Evolutionary conservation across 345 rosid species (phyloP).

Genomic region (Eucalyptus melliodora): DNA sequence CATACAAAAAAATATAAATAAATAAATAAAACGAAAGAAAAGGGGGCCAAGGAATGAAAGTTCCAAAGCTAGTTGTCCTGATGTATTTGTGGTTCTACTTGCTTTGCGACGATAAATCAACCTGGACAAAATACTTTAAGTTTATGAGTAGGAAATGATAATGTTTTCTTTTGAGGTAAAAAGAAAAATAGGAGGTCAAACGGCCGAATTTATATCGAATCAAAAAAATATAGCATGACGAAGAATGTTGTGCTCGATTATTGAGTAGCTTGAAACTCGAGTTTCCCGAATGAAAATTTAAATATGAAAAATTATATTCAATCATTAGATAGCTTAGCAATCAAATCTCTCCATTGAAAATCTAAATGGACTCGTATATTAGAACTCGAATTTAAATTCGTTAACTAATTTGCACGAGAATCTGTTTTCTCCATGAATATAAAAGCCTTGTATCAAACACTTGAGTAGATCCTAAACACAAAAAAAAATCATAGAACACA

Average conservation of each 20-base stretch:
- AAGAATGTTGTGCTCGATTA: too few species aligned
- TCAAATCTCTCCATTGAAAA: background rate
- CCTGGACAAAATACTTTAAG: background rate
- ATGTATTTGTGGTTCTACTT: background rate
- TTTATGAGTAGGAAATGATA: background rate
- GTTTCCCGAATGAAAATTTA: too few species aligned
- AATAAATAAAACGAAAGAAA: background rate
- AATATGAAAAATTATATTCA: background rate
- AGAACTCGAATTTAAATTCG: too few species aligned
- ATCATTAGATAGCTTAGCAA: background rate
- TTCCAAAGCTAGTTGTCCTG: background rate
- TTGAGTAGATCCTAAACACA: background rate
- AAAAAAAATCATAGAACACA: background rate
- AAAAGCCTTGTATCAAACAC: background rate
- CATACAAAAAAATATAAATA: background rate
- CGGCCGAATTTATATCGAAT: rapidly evolving
- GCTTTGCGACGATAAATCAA: background rate
- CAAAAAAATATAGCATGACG: background rate
- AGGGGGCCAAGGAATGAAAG: background rate
- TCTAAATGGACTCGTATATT: too few species aligned
- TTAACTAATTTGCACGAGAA: background rate
- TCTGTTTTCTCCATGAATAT: background rate
- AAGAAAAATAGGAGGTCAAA: background rate
- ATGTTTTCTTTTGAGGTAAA: background rate
- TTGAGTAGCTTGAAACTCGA: too few species aligned